Base-by-base conservation (phyloP, 2,329 filamentous ascomycete species). In the Dothiorella sarmentorum region DNA sequence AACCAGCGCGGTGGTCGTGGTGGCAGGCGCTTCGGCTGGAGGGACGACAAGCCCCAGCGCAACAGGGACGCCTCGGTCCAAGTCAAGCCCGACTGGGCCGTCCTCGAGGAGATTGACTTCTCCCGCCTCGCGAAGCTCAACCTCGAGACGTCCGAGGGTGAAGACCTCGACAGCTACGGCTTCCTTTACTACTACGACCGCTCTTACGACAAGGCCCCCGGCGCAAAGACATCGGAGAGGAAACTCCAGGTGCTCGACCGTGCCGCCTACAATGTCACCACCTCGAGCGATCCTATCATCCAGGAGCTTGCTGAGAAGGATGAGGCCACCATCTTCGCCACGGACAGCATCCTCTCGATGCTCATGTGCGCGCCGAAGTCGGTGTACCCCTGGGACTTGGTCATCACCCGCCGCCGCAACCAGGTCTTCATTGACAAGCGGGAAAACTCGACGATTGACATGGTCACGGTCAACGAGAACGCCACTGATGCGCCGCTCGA, bases 341-440 rank as follows among this genome's bases (percentile, higher is more conserved):
- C 94, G 43, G 92, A 97, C 76, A 96, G 88, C 78, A 92, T 99
- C 68, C 85, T 99, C 61, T 97, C 93, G 65, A 97, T 97, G 91
- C 87, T 99, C 69, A 99, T 99, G 94, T 99, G 94, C 78, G 87
- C 94, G 53, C 90, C 94, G 61, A 90, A 95, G 69, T 96, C 91
- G 60, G 90, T 99, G 63, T 97, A 97, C 81, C 92, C 92, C 42
- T 99, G 94, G 94, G 94, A 99, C 76, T 87, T 99, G 68, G 88
- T 99, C 72, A 95, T 99, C 70, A 82, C 91, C 63, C 87, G 90
- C 75, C 91, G 95, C 75, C 91, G 89, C 75, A 90, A 92, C 85
- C 97, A 97, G 85, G 86, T 99, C 76, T 99, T 91, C 85, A 86
- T 99, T 65, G 94, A 99, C 83, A 99, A 99, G 86, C 90, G 94